Percentiles rank a stretch among this genome's conserved stretches.
These are phyloP conservation scores for Tylopilus sp. DNA, from an alignment of 1,284 basidiomycete genomes.

Conservation along the genomic window DNA sequence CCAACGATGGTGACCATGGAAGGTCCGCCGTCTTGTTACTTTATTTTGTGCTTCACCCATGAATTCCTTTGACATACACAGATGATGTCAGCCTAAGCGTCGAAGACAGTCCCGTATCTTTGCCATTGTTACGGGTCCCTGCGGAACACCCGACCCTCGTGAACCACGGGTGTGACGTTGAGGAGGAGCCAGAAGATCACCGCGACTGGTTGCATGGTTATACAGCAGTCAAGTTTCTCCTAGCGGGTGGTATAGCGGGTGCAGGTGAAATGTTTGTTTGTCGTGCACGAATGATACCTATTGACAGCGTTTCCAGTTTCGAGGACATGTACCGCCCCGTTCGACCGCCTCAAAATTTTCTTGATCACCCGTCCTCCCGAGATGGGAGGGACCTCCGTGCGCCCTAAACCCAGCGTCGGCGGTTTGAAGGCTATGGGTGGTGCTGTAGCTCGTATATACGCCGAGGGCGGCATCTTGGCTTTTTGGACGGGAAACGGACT, in stretches of 20 bases:
- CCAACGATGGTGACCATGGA: constrained; percentile 82
- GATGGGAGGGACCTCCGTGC: constrained; percentile 50
- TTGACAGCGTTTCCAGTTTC: constrained; percentile 60
- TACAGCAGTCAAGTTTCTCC: constrained; percentile 83
- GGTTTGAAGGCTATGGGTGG: constrained; percentile 68
- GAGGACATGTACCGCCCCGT: constrained; percentile 94
- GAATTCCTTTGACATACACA: constrained; percentile 34
- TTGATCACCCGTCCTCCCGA: constrained; percentile 85
- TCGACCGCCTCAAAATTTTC: constrained; percentile 96
- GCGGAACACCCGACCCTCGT: constrained; percentile 36
- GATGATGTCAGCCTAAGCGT: constrained; percentile 74
- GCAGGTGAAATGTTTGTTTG: constrained; percentile 55
- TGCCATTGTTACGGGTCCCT: constrained; percentile 18
- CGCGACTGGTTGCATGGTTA: constrained; percentile 65
- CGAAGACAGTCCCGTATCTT: constrained; percentile 56
- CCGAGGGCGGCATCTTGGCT: constrained; percentile 81
- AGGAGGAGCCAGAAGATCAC: constrained; percentile 61
- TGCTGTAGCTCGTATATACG: constrained; percentile 79
- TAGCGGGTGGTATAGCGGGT: constrained; percentile 93
- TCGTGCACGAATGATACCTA: neutral
- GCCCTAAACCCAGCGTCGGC: constrained; percentile 44
- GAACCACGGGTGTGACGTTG: constrained; percentile 44
- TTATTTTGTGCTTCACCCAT: constrained; percentile 19
- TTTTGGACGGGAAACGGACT: constrained; percentile 93
- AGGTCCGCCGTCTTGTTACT: constrained; percentile 48